These are phyloP conservation scores for Microbotryum silenes-acaulis DNA, from an alignment of 1,284 basidiomycete species.

Conservation along the genomic window DNA sequence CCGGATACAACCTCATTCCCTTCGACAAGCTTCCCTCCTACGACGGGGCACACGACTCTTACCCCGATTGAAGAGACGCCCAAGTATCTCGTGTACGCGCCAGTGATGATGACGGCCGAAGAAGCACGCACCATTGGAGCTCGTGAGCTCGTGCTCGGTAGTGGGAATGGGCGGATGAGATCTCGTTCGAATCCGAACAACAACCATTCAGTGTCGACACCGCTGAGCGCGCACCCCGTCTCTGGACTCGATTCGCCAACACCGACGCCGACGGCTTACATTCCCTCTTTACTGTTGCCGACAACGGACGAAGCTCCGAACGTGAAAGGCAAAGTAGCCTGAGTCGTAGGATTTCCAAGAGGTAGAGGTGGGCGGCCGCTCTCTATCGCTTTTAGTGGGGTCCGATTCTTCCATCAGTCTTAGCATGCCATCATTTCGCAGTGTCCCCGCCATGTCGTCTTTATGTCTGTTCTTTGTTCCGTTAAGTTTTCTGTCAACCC, in stretches of 20 bases:
- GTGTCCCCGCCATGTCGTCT: too few relatives aligned
- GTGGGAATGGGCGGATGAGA: background rate
- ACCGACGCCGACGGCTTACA: background rate
- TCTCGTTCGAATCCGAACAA: background rate
- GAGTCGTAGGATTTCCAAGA: too few relatives aligned
- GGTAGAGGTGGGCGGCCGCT: too few relatives aligned
- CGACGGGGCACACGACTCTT: background rate
- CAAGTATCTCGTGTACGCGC: slow-evolving; percentile 20
- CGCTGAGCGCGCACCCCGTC: background rate
- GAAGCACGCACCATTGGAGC: slow-evolving; percentile 19
- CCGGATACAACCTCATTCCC: slow-evolving; percentile 5
- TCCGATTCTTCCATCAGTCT: too few relatives aligned
- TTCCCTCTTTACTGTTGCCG: background rate
- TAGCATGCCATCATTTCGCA: too few relatives aligned
- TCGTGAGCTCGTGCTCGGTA: slow-evolving; percentile 13
- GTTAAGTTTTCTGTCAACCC: too few relatives aligned
- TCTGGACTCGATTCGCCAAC: background rate
- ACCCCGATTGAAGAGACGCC: background rate
- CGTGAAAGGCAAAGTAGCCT: too few relatives aligned
- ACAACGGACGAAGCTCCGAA: background rate
- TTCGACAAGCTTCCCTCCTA: slow-evolving; percentile 14
- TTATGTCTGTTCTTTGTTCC: too few relatives aligned
- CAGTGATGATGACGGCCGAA: slow-evolving; percentile 19
- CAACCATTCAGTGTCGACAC: background rate
- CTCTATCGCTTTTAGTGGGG: too few relatives aligned